Conservation (phyloP, 75 land plant genomes). For the Cupressus sempervirens region DNA sequence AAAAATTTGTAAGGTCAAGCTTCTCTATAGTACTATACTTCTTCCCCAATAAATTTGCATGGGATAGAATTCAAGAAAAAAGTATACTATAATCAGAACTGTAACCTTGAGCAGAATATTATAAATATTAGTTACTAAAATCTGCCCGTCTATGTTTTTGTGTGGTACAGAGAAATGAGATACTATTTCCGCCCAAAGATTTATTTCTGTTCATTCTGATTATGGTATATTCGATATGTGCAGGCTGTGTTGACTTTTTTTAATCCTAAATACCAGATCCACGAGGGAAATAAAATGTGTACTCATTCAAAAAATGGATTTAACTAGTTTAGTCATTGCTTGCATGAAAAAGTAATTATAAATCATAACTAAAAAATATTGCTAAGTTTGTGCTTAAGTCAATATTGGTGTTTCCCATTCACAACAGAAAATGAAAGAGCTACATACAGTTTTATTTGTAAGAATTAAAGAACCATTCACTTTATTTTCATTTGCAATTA, state of each 20-base stretch:
- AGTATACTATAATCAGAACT: background rate
- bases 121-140: background rate
- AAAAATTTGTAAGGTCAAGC: background rate
- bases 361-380: background rate
- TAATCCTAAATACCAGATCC: background rate
- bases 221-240: background rate
- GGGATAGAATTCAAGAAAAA: slow-evolving; percentile 4
- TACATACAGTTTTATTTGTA: background rate
- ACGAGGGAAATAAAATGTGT: background rate
- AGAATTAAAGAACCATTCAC: background rate
- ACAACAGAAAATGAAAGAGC: background rate
- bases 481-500: background rate
- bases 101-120: background rate
- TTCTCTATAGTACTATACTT: background rate
- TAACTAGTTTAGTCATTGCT: background rate
- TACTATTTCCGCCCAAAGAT: background rate
- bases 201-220: background rate
- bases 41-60: background rate
- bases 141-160: background rate
- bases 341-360: background rate
- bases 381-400: too few relatives aligned
- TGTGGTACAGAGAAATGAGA: background rate
- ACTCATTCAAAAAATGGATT: background rate
- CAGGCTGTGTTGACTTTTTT: background rate
- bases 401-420: background rate